Conservation (phyloP, 495 filamentous ascomycete species). For the Cetradonia linearis region DNA sequence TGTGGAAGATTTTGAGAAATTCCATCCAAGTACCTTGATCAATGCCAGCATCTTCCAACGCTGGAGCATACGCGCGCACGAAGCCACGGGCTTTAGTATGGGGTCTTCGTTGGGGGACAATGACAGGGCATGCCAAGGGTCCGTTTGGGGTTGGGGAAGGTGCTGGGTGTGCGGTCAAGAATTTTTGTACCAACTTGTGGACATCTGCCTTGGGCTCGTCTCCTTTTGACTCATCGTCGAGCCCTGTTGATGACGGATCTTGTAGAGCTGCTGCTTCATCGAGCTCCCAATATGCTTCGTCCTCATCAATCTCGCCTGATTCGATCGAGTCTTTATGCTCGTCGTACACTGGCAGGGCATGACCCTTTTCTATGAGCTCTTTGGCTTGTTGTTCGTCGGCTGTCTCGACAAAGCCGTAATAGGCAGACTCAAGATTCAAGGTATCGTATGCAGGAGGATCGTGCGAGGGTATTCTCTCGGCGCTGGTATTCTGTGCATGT, state of each 20-base stretch:
- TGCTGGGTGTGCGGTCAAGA: slow-evolving; percentile 16
- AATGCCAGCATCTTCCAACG: slow-evolving; percentile 32
- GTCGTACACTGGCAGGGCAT: not conserved
- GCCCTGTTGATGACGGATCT: slow-evolving; percentile 4
- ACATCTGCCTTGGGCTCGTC: slow-evolving; percentile 19
- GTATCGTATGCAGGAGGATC: slow-evolving; percentile 6
- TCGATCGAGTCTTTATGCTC: not conserved
- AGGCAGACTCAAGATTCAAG: not conserved
- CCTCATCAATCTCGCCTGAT: slow-evolving; percentile 5
- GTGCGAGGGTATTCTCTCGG: not conserved
- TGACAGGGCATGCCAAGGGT: slow-evolving; percentile 23
- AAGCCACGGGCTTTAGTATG: slow-evolving; percentile 30
- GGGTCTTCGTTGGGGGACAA: slow-evolving; percentile 28
- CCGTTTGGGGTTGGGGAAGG: not conserved
- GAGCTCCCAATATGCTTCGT: slow-evolving; percentile 19
- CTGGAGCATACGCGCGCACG: slow-evolving; percentile 34
- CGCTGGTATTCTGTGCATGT: not conserved
- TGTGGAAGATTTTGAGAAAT: slow-evolving; percentile 33
- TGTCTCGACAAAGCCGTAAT: slow-evolving; percentile 11
- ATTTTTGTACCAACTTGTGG: slow-evolving; percentile 19
- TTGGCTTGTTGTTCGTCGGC: slow-evolving; percentile 2
- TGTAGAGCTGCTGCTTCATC: slow-evolving; percentile 14
- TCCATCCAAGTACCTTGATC: slow-evolving; percentile 32
- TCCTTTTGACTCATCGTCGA: not conserved
- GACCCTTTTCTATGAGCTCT: slow-evolving; percentile 11